Evolutionary conservation across 2,329 filamentous ascomycete genomes (phyloP), one percentile per base, ranked within the genome.

Genomic region (Diaporthe aspalathi): DNA sequence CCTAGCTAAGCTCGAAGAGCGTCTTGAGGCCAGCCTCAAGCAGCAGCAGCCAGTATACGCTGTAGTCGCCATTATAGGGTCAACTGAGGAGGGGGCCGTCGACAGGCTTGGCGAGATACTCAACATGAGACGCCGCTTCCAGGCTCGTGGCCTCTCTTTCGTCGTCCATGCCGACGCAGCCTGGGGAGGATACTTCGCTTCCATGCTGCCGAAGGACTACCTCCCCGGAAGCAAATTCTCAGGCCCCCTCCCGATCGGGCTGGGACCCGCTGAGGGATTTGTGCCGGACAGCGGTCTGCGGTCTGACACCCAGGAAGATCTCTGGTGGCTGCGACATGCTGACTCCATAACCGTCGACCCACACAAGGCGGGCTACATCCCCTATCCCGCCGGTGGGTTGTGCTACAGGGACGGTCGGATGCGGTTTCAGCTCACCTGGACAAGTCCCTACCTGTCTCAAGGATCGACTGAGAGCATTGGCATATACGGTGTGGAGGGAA

Each of bases 101-200:
- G 85, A 87, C 69, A 77, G 78, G 1, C 74, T 86, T 0, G 74
- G 74, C 1, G 73, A 79, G 0, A 81, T 86, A 22, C 60, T 86
- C 2, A 73, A 76, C 0, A 74, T 86, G 6, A 81, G 84, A 4
- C 77, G 80, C n/a, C 74, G 79, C 24, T 83, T 82, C 62, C 83
- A 85, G 73, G 76, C 76, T 3, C 70, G 79, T 22, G 84, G 84
- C 0, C 74, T 86, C 0, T 85, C 83, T 0, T 86, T 86, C 65
- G 70, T 84, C 0, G 77, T 87, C 9, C 85, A 86, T 66, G 83
- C 79, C 1, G 85, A 86, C 72, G 85, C 83, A 0, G 84, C 84
- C 0, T 87, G 85, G 85, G 84, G 85, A 22, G 85, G 85, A 0
- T 87, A 87, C 68, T 87, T 86, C 68, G 79, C 79, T 32, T 81